Conservation (phyloP, 768 basidiomycete genomes). For the Pleurotus cornucopiae region DNA sequence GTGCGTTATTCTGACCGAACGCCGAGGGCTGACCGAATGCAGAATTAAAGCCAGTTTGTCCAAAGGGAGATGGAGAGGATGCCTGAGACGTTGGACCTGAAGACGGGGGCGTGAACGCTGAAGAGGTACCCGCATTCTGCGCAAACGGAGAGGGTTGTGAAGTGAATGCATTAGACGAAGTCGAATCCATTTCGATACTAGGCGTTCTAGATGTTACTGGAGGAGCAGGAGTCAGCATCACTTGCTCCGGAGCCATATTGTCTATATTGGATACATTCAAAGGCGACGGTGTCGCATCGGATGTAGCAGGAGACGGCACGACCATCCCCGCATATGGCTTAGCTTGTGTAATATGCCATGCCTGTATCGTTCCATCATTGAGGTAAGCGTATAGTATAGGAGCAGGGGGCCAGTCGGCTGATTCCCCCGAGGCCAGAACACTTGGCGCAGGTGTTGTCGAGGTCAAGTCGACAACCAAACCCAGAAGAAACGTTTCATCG, state of each 20-base stretch:
- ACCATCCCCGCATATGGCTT: conserved; percentile 56
- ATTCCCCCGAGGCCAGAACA: conserved; percentile 7
- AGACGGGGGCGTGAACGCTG: neutral
- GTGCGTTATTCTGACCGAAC: neutral
- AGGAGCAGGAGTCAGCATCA: conserved; percentile 3
- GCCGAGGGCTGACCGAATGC: conserved; percentile 22
- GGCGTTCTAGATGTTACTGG: neutral
- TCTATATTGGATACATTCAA: conserved; percentile 19
- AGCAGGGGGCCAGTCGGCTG: conserved; percentile 16
- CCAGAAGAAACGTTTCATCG: conserved; percentile 67
- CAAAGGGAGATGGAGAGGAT: neutral
- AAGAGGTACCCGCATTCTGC: neutral
- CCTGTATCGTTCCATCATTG: conserved; percentile 74
- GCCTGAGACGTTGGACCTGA: neutral
- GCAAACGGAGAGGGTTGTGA: neutral
- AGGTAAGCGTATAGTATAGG: conserved; percentile 75
- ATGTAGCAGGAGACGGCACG: conserved; percentile 14
- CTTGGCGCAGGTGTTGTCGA: neutral
- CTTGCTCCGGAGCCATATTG: conserved; percentile 2
- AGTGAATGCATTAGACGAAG: neutral
- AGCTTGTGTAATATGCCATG: conserved; percentile 57
- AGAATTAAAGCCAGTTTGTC: conserved; percentile 3
- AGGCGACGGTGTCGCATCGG: conserved; percentile 11
- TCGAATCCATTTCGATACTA: neutral
- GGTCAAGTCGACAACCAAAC: conserved; percentile 65